phyloP scores from a whole-genome alignment of 495 filamentous ascomycete genomes.

The Xylaria grammica region DNA sequence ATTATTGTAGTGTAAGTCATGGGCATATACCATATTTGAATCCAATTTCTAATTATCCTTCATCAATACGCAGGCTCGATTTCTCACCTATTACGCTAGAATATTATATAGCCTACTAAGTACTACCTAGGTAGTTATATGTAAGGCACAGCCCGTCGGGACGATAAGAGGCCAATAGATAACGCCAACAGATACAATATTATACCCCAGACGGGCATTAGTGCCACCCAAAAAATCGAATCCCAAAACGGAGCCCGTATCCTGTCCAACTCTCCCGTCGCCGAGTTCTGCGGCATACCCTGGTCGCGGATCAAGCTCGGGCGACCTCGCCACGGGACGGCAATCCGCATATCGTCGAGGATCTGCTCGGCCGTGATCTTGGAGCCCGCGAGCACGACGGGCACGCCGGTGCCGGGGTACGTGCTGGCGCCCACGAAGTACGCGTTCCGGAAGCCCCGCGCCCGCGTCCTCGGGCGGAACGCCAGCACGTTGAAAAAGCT shows the following conservation, averaged over 20 bases:
- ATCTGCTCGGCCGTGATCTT: conserved; percentile 66
- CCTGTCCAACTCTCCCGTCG: conserved; percentile 37
- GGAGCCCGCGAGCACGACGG: conserved; percentile 67
- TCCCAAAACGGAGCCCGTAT: conserved; percentile 27
- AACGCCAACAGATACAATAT: background rate
- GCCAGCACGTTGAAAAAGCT: conserved; percentile 72
- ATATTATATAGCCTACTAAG: too few species aligned
- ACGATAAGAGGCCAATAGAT: background rate
- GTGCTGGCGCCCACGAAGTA: conserved; percentile 75
- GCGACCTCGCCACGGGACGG: conserved; percentile 46
- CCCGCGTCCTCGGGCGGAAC: conserved; percentile 65
- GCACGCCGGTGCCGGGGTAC: conserved; percentile 75
- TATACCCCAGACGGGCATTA: conserved; percentile 11
- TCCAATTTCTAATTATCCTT: too few species aligned
- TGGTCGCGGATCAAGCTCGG: conserved; percentile 23
- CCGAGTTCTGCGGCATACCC: conserved; percentile 30
- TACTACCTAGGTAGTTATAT: too few species aligned
- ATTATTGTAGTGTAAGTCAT: too few species aligned
- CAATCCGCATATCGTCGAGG: conserved; percentile 44
- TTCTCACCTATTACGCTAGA: too few species aligned
- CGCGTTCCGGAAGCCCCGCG: conserved; percentile 50
- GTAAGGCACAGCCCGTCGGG: too few species aligned
- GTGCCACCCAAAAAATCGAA: background rate
- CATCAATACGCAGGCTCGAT: too few species aligned
- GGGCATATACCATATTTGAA: too few species aligned